phyloP scores from a whole-genome alignment of 805 yeast species.

The Candida arabinofermentans region DNA sequence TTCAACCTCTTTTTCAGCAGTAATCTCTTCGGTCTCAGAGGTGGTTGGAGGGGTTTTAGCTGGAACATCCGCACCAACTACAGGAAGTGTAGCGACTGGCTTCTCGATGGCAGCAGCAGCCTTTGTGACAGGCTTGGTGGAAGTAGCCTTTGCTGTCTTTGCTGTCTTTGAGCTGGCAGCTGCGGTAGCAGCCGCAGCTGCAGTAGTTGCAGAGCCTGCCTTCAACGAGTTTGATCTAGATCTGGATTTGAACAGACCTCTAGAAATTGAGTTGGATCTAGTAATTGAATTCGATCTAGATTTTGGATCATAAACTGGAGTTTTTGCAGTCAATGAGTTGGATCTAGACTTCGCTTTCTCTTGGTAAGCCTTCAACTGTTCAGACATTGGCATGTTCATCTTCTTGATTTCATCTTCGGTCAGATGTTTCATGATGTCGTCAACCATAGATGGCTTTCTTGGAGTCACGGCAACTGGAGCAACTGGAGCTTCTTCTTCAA shows the following conservation, averaged over 20 bases:
- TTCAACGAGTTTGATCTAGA: conserved; percentile 22
- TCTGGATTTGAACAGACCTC: conserved; percentile 11
- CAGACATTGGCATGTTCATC: conserved; percentile 28
- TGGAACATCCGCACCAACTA: not conserved
- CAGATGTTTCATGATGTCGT: conserved; percentile 26
- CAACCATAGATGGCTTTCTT: conserved; percentile 31
- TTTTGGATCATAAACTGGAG: conserved; percentile 29
- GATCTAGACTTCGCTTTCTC: conserved; percentile 31
- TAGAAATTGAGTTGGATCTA: conserved; percentile 16
- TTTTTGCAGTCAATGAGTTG: conserved; percentile 43
- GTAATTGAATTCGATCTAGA: conserved; percentile 23
- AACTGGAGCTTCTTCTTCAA: not conserved
- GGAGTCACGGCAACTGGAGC: conserved; percentile 10
- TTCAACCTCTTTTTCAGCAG: not conserved
- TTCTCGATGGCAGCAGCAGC: not conserved
- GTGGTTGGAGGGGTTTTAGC: too few species aligned
- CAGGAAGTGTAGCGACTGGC: too few species aligned
- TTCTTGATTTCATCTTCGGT: conserved; percentile 24
- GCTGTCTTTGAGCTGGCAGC: conserved; percentile 7
- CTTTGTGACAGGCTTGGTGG: not conserved
- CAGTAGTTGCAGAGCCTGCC: conserved; percentile 30
- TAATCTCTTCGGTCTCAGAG: too few species aligned
- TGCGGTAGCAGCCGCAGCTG: conserved; percentile 29
- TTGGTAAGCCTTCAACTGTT: conserved; percentile 22
- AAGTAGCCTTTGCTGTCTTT: conserved; percentile 10